Conservation (phyloP, 257 asterid genomes). For the Primulina huaijiensis region DNA sequence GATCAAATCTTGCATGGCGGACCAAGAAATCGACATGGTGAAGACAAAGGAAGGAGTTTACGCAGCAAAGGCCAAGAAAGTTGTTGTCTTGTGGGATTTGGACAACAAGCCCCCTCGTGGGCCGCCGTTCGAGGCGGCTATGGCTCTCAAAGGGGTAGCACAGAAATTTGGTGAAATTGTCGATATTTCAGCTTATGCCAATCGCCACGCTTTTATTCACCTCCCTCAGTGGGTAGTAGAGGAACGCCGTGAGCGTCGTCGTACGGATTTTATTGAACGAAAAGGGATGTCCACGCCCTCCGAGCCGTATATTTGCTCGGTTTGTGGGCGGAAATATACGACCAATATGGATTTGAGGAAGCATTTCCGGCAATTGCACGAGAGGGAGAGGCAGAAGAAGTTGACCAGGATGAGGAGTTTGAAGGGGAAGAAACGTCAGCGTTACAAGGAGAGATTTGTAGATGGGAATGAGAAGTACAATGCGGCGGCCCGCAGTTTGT, state of each 20-base stretch:
- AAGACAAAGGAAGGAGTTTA: conserved; percentile 54
- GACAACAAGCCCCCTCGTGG: conserved; percentile 98
- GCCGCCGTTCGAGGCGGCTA: conserved; percentile 84
- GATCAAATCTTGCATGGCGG: conserved; percentile 40
- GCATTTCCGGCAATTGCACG: conserved; percentile 79
- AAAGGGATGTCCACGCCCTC: conserved; percentile 42
- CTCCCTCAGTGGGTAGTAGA: conserved; percentile 82
- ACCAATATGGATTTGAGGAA: conserved; percentile 69
- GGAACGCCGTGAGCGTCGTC: conserved; percentile 63
- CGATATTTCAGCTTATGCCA: conserved; percentile 82
- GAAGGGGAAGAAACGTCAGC: conserved; percentile 86
- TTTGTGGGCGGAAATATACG: conserved; percentile 78
- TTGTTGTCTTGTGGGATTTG: conserved; percentile 79
- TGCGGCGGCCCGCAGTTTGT: conserved; percentile 63
- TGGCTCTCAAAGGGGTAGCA: conserved; percentile 60
- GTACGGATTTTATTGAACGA: conserved; percentile 60
- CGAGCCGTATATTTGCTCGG: conserved; percentile 66
- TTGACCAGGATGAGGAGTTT: conserved; percentile 64
- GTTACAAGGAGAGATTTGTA: conserved; percentile 66
- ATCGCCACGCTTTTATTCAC: conserved; percentile 87
- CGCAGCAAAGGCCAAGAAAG: conserved; percentile 70
- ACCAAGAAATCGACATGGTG: conserved; percentile 82
- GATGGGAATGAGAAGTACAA: conserved; percentile 71
- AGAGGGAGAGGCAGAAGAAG: conserved; percentile 86
- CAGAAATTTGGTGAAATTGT: conserved; percentile 72